Base-by-base conservation (phyloP, 768 basidiomycete species). In the Termitomyces sp. region DNA sequence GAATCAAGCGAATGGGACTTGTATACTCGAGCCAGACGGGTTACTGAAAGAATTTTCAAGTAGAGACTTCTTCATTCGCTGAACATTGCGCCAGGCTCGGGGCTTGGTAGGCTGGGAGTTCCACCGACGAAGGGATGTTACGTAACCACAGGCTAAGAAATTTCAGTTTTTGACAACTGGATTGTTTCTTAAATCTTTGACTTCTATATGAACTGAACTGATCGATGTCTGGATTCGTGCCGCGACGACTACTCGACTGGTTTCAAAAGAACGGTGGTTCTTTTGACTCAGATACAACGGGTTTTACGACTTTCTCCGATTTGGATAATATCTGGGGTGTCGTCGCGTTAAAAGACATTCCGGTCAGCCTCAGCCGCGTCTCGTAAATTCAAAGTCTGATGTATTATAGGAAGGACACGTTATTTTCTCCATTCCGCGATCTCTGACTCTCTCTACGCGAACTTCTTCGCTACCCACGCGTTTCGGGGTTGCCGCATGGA, bases 351-450 rank as follows among this genome's bases (percentile, higher is more conserved):
- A 69, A 75, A 58, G 84, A 93, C 67, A 84, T 96, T 55, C 79
- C 83, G 54, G 91, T 92, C 62, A 50, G 73, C 55, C 23, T 47
- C 28, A 21, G 41, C 45, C 21, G 15, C n/a, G 12, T 35, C 8
- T 35, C 30, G 50, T 15, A 9, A 38, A 17, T 28, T 26, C 45
- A 14, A 12, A 41, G 17, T 14, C 37, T 60, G n/a, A 62, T 53
- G 26, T 33, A 56, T 8, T 31, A 40, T 62, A 95, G 92, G 78
- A 85, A 75, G 87, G 83, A 47, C 78, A 87, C 53, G 79, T 81
- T 0, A 71, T 99, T 1, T 97, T 98, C 70, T 80, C 85, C 1
- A 83, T 98, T 17, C 97, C 96, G 1, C 82, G 91, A 15, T 65
- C 75, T 15, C 66, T 94, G 51, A 83, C 90, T 1, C 79, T 99